Conservation (phyloP, 2,329 filamentous ascomycete species). For the Tothia fuscella region DNA sequence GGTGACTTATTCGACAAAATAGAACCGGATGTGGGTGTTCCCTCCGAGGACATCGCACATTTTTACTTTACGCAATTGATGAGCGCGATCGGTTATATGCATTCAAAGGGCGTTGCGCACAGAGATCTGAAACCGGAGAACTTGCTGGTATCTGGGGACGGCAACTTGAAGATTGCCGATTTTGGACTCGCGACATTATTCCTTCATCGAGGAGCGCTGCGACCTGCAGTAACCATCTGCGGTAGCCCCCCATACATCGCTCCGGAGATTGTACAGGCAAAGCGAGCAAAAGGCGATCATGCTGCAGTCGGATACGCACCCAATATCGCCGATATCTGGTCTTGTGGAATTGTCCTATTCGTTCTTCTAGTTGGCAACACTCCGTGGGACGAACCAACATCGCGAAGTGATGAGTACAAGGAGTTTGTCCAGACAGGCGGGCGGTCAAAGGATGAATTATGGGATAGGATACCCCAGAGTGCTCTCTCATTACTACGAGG, state of each 20-base stretch:
- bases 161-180: conserved; percentile 87
- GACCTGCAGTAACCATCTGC: conserved; percentile 79
- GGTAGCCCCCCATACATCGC: conserved; percentile 96
- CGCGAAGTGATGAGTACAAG: conserved; percentile 76
- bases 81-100: conserved; percentile 85
- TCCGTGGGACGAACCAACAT: conserved; percentile 89
- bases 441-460: conserved; percentile 74
- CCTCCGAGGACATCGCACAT: conserved; percentile 86
- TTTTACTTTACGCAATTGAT: conserved; percentile 92
- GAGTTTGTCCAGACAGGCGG: conserved; percentile 74
- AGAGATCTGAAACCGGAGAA: conserved; percentile 72
- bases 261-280: conserved; percentile 63
- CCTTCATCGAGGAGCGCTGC: conserved; percentile 71
- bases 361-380: conserved; percentile 93
- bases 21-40: conserved; percentile 92
- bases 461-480: conserved; percentile 62
- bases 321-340: conserved; percentile 89
- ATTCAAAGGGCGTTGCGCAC: conserved; percentile 89
- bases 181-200: conserved; percentile 95
- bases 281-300: conserved; percentile 30
- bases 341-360: conserved; percentile 94
- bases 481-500: conserved; percentile 75
- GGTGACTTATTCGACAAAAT: conserved; percentile 99
- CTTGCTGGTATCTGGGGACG: conserved; percentile 72
- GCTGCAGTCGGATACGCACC: conserved; percentile 54